Percentiles rank a stretch among this genome's conserved stretches.
These are phyloP conservation scores for Cercospora sp. DNA, from an alignment of 2,329 filamentous ascomycete genomes.

Conservation along the genomic window DNA sequence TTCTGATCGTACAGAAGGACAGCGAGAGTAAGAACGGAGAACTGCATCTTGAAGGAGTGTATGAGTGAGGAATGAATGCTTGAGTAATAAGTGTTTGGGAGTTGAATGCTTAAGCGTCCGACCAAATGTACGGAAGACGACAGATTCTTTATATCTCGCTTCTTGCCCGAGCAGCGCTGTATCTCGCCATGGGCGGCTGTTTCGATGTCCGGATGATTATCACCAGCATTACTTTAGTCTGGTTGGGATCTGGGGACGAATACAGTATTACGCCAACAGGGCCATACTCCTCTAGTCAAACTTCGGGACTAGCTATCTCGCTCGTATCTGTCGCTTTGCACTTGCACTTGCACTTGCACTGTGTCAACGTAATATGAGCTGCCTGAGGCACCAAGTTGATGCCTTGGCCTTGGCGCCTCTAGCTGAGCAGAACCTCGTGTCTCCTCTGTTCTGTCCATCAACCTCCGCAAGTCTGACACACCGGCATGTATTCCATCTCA, in stretches of 20 bases:
- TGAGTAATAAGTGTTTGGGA: background rate
- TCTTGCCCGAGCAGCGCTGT: background rate
- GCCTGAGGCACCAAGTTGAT: background rate
- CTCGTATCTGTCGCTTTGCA: background rate
- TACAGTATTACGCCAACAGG: background rate
- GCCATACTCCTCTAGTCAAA: background rate
- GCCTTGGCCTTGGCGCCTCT: background rate
- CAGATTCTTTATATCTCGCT: background rate
- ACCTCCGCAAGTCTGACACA: background rate
- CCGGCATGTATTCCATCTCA: background rate
- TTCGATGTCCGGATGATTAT: background rate
- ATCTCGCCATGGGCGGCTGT: background rate
- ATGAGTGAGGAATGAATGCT: background rate
- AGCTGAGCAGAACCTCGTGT: background rate
- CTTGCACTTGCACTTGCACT: background rate
- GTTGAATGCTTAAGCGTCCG: background rate
- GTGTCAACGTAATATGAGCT: background rate
- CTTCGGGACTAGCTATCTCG: background rate
- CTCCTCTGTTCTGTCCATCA: background rate
- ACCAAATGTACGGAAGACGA: background rate
- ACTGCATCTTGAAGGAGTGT: background rate
- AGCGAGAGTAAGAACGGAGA: background rate
- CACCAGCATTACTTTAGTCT: background rate
- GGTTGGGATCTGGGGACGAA: background rate
- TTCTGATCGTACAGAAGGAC: background rate